phyloP scores from a whole-genome alignment of 768 basidiomycete genomes.

The Suillus alpinus region DNA sequence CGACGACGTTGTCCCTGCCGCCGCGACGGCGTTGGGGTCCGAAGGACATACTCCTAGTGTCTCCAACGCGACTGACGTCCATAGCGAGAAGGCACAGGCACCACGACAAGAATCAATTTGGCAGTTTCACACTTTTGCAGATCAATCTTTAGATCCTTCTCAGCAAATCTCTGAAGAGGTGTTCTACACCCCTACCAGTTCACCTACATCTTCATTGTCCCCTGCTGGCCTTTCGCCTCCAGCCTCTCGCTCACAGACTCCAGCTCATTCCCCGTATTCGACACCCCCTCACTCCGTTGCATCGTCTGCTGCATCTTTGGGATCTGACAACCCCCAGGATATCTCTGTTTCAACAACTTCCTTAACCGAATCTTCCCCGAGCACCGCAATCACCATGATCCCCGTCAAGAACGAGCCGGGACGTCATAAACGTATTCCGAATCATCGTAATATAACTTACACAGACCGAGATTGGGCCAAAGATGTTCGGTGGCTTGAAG shows the following conservation, averaged over 20 bases:
- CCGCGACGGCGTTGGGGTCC: background rate
- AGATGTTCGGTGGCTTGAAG: slow-evolving; percentile 63
- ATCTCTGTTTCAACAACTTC: slow-evolving; percentile 32
- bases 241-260: slow-evolving; percentile 14
- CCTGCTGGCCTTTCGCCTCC: slow-evolving; percentile 28
- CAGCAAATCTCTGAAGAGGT: slow-evolving; percentile 37
- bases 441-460: slow-evolving; percentile 33
- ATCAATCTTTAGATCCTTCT: background rate
- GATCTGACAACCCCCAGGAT: slow-evolving; percentile 27
- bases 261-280: slow-evolving; percentile 19
- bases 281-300: slow-evolving; percentile 24
- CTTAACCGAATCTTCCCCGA: slow-evolving; percentile 24
- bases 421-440: slow-evolving; percentile 13
- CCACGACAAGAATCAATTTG: background rate
- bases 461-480: slow-evolving; percentile 65
- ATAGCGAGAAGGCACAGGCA: background rate
- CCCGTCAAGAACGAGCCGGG: slow-evolving; percentile 6
- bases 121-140: background rate
- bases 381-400: slow-evolving; percentile 20
- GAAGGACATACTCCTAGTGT: background rate
- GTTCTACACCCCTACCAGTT: slow-evolving; percentile 63
- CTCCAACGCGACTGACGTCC: background rate
- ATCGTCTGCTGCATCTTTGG: slow-evolving; percentile 26
- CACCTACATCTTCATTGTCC: slow-evolving; percentile 49
- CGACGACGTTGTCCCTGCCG: background rate